Base-by-base conservation (phyloP, 495 filamentous ascomycete species). In the Penicillium tannophilum region DNA sequence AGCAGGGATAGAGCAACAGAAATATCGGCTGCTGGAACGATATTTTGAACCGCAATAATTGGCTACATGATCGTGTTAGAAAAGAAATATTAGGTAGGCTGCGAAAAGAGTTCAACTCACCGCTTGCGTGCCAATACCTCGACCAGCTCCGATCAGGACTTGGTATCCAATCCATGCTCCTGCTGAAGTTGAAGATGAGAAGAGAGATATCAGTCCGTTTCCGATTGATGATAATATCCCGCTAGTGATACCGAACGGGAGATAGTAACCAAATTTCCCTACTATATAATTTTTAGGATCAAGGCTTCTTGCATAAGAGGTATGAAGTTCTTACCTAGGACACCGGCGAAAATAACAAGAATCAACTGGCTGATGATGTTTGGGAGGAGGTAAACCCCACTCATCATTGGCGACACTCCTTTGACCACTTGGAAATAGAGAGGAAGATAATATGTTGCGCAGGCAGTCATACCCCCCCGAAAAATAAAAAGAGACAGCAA, bases 161-260 rank as follows among this genome's bases (percentile, higher is more conserved):
- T 86, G 82, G 60, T 84, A 85, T 41, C 84, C 83, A 42, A 85
- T 72, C 79, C 81, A 84, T 48, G 64, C 79, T 35, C 69, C 77
- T 0, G 72, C 55, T 1, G 69, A 45, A 10, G 81, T 84, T 3
- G 60, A 51, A 8, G 76, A 75, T 8, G 68, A 65, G 14, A 81
- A 72, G 9, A 79, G 82, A 23, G 80, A 79, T 24, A 83, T 60
- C 35, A 87, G 65, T 2, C 84, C 83, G 16, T 73, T 69, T 14
- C 76, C 80, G 46, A 86, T 63, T 7, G 75, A 31, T 31, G 61
- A 63, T 11, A 72, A 43, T 2, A 62, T 52, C 5, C 66, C 65
- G 20, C 72, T 58, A 20, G 50, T 39, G 14, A 84, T 50, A 23
- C 62, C 67, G 49, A 74, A 75, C 2, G 82, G 83, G 8, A 81